A percentile compares a stretch with the other conserved stretches of the same genome.
phyloP scores from a whole-genome alignment of 2,329 filamentous ascomycete species.

The Verticillium albo-atrum region DNA sequence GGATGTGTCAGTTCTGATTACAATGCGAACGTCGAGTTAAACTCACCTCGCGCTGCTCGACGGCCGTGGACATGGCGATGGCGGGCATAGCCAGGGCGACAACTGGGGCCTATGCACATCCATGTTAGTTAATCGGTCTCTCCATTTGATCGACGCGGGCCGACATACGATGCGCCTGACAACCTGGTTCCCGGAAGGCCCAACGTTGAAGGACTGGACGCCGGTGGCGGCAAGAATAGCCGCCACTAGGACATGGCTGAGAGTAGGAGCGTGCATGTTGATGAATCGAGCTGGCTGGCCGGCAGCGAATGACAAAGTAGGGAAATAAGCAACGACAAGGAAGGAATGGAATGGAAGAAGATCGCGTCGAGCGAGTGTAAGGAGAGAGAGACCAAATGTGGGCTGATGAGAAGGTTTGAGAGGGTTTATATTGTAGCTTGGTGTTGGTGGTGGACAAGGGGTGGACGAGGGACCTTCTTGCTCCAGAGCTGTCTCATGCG shows the following conservation, averaged over 20 bases:
- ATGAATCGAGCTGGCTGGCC: not conserved
- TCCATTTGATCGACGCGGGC: not conserved
- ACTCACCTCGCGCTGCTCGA: slow-evolving; percentile 1
- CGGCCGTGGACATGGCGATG: not conserved
- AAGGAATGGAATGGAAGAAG: not conserved
- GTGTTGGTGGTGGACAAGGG: not conserved
- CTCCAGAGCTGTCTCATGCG: not conserved
- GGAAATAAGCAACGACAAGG: not conserved
- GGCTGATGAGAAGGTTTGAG: slow-evolving; percentile 3
- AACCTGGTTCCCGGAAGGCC: not conserved
- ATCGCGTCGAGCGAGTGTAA: slow-evolving; percentile 1
- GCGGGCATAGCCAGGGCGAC: not conserved
- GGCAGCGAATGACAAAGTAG: not conserved
- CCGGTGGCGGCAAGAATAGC: not conserved
- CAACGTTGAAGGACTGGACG: not conserved
- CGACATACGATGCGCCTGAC: not conserved
- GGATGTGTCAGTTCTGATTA: not conserved
- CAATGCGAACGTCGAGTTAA: not conserved
- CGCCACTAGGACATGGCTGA: not conserved
- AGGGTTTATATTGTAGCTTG: slow-evolving; percentile 1
- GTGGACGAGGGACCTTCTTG: not conserved
- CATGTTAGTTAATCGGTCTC: not conserved
- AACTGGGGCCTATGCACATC: not conserved
- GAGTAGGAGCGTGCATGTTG: slow-evolving; percentile 1
- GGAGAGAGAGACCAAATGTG: not conserved